phyloP scores from a whole-genome alignment of 2,329 filamentous ascomycete species.

The Penicillium janthinellum region DNA sequence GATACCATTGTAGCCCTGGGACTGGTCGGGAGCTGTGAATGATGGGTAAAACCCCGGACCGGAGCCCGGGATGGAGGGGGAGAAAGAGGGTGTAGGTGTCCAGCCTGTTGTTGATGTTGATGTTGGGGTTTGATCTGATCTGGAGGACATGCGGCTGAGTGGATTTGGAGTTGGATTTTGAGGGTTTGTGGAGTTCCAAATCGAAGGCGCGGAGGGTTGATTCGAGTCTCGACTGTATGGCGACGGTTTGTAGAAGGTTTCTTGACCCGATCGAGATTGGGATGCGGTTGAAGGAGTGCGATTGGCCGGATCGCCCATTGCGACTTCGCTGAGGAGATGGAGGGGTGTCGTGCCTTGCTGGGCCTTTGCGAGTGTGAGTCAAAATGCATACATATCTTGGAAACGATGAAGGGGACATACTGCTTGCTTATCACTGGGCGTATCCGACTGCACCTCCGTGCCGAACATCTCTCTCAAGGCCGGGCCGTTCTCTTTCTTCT shows the following conservation, averaged over 20 bases:
- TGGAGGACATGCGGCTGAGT: conserved; percentile 7
- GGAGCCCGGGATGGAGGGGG: conserved; percentile 8
- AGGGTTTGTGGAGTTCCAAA: conserved; percentile 1
- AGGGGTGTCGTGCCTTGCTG: conserved; percentile 36
- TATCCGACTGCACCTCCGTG: conserved; percentile 13
- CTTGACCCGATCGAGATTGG: conserved; percentile 4
- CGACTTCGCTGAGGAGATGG: conserved; percentile 45
- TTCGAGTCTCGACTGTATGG: neutral
- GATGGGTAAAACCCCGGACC: conserved; percentile 11
- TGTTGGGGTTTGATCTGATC: conserved; percentile 6
- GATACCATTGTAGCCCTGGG: conserved; percentile 1
- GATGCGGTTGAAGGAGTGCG: conserved; percentile 5
- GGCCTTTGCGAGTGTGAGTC: conserved; percentile 7
- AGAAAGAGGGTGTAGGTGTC: conserved; percentile 17
- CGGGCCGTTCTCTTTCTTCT: conserved; percentile 46
- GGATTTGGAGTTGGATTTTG: neutral
- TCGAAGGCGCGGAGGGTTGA: neutral
- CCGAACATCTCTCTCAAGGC: conserved; percentile 30
- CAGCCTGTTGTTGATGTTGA: conserved; percentile 9
- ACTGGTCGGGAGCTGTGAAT: conserved; percentile 7
- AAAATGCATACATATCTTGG: neutral
- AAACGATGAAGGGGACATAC: neutral
- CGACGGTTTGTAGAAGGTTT: conserved; percentile 11
- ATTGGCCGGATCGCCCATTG: conserved; percentile 37
- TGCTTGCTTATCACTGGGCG: conserved; percentile 2